Conservation (phyloP, 2,329 filamentous ascomycete genomes). For the Cladosporium colombiae region DNA sequence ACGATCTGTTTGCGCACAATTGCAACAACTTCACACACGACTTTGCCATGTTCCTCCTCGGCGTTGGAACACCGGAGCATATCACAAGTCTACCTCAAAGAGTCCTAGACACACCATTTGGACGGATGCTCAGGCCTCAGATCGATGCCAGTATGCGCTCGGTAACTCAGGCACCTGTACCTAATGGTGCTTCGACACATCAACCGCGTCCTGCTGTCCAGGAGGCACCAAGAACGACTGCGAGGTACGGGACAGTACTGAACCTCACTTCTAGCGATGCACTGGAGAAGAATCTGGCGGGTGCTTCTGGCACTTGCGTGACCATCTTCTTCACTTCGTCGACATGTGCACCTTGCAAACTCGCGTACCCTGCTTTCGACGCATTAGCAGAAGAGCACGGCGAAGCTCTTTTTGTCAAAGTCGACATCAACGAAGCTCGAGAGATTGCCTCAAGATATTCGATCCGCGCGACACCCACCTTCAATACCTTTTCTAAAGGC, state of each 20-base stretch:
- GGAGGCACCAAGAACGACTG: background rate
- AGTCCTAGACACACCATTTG: slow-evolving; percentile 83
- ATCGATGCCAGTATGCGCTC: slow-evolving; percentile 65
- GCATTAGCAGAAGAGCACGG: slow-evolving; percentile 72
- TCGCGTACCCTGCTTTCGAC: slow-evolving; percentile 79
- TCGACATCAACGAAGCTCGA: slow-evolving; percentile 69
- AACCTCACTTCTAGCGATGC: slow-evolving; percentile 61
- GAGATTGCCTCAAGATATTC: slow-evolving; percentile 65
- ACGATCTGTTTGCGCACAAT: slow-evolving; percentile 87
- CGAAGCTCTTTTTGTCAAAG: slow-evolving; percentile 74
- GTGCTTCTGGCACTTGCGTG: slow-evolving; percentile 67
- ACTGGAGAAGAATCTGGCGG: slow-evolving; percentile 61
- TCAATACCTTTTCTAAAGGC: slow-evolving; percentile 79
- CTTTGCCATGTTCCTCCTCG: slow-evolving; percentile 83
- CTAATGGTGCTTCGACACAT: slow-evolving; percentile 35
- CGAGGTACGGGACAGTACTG: slow-evolving; percentile 55
- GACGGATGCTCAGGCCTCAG: slow-evolving; percentile 81
- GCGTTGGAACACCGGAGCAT: slow-evolving; percentile 82
- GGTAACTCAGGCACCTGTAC: slow-evolving; percentile 60
- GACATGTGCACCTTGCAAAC: slow-evolving; percentile 81
- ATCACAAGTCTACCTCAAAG: slow-evolving; percentile 83
- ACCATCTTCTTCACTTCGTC: slow-evolving; percentile 91
- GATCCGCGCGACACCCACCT: slow-evolving; percentile 80
- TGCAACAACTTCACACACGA: slow-evolving; percentile 98
- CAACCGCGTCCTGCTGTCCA: slow-evolving; percentile 18